phyloP scores from a whole-genome alignment of 2,329 filamentous ascomycete genomes.

The Neofusicoccum umdonicola region DNA sequence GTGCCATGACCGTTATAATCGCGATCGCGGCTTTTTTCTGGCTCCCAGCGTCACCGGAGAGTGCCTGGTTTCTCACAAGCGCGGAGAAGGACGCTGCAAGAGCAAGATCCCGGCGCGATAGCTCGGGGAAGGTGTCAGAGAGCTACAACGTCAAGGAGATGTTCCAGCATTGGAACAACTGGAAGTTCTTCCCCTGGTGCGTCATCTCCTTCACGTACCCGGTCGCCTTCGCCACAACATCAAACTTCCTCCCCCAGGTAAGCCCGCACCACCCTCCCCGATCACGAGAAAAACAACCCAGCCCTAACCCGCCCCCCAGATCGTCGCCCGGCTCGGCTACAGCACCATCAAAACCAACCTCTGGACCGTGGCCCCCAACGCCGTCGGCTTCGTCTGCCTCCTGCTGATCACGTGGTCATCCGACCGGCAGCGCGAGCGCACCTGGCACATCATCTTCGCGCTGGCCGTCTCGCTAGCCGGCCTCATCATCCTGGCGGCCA shows the following conservation, averaged over 20 bases:
- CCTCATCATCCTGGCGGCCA: background rate
- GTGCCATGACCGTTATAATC: constrained; percentile 33
- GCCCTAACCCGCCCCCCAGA: background rate
- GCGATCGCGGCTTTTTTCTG: constrained; percentile 32
- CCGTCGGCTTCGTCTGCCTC: constrained; percentile 9
- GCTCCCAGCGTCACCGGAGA: constrained; percentile 32
- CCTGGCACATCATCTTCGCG: constrained; percentile 10
- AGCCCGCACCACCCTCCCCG: background rate
- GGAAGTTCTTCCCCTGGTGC: constrained; percentile 46
- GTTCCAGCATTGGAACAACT: constrained; percentile 44
- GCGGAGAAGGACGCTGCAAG: constrained; percentile 41
- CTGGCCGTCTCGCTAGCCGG: constrained; percentile 7
- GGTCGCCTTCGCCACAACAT: constrained; percentile 46
- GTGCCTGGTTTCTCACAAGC: constrained; percentile 40
- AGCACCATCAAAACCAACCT: constrained; percentile 17
- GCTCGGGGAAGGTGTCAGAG: constrained; percentile 38
- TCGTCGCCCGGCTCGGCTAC: constrained; percentile 10
- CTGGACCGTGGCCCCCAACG: constrained; percentile 14
- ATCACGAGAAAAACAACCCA: background rate
- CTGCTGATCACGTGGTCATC: background rate
- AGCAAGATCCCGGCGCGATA: constrained; percentile 47
- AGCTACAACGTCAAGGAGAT: constrained; percentile 41
- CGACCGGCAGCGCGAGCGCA: constrained; percentile 15
- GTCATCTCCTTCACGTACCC: constrained; percentile 50
- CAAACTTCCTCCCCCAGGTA: constrained; percentile 48